These are phyloP conservation scores for Citrullus amarus DNA, from an alignment of 306 rosid species.

Conservation along the genomic window DNA sequence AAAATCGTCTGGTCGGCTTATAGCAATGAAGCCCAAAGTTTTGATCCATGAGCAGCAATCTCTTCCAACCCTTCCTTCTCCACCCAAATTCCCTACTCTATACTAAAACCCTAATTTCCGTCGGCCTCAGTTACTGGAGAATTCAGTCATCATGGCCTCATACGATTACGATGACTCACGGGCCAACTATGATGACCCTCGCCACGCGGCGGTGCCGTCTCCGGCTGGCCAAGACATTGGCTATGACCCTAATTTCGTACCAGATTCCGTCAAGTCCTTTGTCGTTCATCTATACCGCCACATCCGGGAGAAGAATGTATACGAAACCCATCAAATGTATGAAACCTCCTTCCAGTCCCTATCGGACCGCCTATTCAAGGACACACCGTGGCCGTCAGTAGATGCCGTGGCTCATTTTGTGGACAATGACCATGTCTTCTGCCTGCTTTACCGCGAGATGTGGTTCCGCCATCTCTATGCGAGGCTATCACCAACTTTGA, in stretches of 20 bases:
- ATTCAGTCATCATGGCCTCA: conserved; percentile 33
- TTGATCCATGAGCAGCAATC: not conserved
- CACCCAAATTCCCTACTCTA: not conserved
- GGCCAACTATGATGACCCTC: conserved; percentile 30
- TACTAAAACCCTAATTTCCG: conserved; percentile 20
- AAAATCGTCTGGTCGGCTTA: not conserved
- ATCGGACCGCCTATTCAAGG: conserved; percentile 86
- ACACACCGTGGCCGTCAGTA: conserved; percentile 91
- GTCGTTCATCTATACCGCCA: conserved; percentile 87
- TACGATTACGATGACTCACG: conserved; percentile 47
- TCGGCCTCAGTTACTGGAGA: not conserved
- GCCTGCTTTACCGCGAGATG: conserved; percentile 93
- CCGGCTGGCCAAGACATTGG: conserved; percentile 39
- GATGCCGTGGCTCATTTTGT: conserved; percentile 77
- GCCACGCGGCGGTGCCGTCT: conserved; percentile 16
- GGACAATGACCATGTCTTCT: conserved; percentile 90
- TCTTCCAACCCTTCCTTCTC: not conserved
- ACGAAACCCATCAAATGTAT: conserved; percentile 94
- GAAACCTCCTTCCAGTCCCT: conserved; percentile 74
- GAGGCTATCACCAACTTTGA: conserved; percentile 70
- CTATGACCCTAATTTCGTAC: conserved; percentile 86
- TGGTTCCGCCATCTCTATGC: conserved; percentile 98
- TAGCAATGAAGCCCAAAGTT: not conserved
- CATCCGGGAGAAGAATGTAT: conserved; percentile 91
- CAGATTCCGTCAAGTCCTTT: conserved; percentile 72